A percentile compares a stretch with the other conserved stretches of the same genome.
Evolutionary conservation across 352 stramenopile genomes (phyloP).

Genomic region (Blastocystis sp.): DNA sequence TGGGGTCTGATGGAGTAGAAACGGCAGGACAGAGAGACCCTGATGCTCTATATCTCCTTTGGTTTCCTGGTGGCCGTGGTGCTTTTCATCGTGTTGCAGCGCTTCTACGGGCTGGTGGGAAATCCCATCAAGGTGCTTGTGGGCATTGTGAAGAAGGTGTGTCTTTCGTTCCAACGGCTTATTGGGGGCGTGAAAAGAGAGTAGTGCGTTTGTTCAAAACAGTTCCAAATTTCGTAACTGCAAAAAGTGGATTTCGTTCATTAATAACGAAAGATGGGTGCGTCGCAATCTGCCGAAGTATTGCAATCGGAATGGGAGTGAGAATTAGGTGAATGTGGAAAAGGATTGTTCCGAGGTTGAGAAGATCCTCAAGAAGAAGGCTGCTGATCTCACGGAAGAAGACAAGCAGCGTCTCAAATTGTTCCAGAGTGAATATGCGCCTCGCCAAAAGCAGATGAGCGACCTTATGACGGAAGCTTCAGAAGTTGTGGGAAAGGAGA

Average conservation of each 20-base stretch:
- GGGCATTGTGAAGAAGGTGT: not conserved
- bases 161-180: not conserved
- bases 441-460: constrained; percentile 1
- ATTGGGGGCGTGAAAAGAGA: not conserved
- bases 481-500: constrained; percentile 37
- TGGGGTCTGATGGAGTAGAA: constrained; percentile 20
- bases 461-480: not conserved
- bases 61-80: constrained; percentile 69
- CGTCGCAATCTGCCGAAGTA: not conserved
- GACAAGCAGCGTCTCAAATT: constrained; percentile 1
- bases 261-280: not conserved
- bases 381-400: constrained; percentile 28
- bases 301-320: not conserved
- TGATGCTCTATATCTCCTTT: constrained; percentile 30
- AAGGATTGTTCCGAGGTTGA: constrained; percentile 8
- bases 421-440: constrained; percentile 2
- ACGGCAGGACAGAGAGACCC: constrained; percentile 3
- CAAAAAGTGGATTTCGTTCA: constrained; percentile 23
- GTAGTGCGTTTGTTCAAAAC: constrained; percentile 36
- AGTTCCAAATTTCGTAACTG: not conserved
- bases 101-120: constrained; percentile 77
- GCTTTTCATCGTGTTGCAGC: constrained; percentile 78
- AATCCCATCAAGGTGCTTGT: constrained; percentile 71
- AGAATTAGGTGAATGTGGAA: constrained; percentile 27
- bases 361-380: constrained; percentile 60